phyloP scores from a whole-genome alignment of 768 basidiomycete species.

The Harrya chromipes region DNA sequence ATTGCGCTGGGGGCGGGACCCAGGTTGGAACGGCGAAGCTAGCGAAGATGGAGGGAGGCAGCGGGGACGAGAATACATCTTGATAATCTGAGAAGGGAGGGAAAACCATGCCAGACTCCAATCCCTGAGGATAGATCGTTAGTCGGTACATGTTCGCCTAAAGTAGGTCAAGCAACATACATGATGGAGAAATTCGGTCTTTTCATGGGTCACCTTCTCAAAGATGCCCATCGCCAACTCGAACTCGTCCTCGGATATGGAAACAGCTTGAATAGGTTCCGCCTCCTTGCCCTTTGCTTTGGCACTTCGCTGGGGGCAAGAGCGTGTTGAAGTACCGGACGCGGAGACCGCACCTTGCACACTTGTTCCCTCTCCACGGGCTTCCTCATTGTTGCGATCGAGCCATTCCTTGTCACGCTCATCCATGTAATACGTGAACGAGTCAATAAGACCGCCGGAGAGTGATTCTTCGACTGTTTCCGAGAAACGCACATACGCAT shows the following conservation, averaged over 20 bases:
- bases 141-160: not conserved
- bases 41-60: conserved; percentile 65
- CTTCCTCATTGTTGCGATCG: too few species aligned
- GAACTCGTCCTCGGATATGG: conserved; percentile 42
- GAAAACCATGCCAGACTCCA: conserved; percentile 66
- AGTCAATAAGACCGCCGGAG: conserved; percentile 59
- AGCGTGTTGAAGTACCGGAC: conserved; percentile 49
- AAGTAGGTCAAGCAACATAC: conserved; percentile 44
- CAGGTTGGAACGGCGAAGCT: conserved; percentile 63
- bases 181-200: conserved; percentile 83
- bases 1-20: conserved; percentile 57
- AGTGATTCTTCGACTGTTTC: conserved; percentile 81
- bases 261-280: conserved; percentile 58
- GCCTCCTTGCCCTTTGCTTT: conserved; percentile 87
- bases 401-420: conserved; percentile 83
- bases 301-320: conserved; percentile 54
- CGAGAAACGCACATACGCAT: conserved; percentile 75
- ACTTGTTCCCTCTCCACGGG: too few species aligned
- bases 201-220: conserved; percentile 87
- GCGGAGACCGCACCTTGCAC: conserved; percentile 64
- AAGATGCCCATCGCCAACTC: conserved; percentile 85
- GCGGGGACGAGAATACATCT: conserved; percentile 56
- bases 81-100: conserved; percentile 74
- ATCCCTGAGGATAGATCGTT: conserved; percentile 38
- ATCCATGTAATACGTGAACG: conserved; percentile 91